Conservation (phyloP, 2,329 filamentous ascomycete genomes). For the Sporothrix euskadiensis region DNA sequence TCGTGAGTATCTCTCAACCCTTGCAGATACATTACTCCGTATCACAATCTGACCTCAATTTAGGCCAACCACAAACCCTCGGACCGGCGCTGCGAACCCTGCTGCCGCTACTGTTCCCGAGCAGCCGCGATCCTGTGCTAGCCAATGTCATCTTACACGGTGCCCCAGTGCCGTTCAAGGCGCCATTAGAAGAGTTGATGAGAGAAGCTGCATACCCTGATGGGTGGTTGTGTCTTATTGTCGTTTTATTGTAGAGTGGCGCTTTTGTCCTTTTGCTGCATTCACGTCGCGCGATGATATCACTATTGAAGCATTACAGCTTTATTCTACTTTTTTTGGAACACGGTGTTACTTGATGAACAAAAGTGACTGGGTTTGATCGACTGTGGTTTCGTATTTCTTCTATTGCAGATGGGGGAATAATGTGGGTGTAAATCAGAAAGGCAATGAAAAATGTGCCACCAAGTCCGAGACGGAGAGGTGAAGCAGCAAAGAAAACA, state of each 20-base stretch:
- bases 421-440: not conserved
- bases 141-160: slow-evolving; percentile 87
- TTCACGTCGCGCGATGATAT: not conserved
- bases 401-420: not conserved
- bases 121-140: slow-evolving; percentile 77
- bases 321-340: not conserved
- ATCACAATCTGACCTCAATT: not conserved
- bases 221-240: slow-evolving; percentile 83
- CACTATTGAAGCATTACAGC: not conserved
- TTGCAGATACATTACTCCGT: not conserved
- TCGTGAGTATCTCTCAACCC: slow-evolving; percentile 37
- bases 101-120: slow-evolving; percentile 83
- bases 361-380: not conserved
- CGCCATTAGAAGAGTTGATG: slow-evolving; percentile 80
- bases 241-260: slow-evolving; percentile 55
- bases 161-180: slow-evolving; percentile 74
- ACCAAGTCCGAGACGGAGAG: not conserved
- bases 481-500: not conserved
- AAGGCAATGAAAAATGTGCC: not conserved
- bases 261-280: not conserved
- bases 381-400: not conserved
- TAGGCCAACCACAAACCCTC: slow-evolving; percentile 52
- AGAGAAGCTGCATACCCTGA: slow-evolving; percentile 83
- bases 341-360: too few relatives aligned
- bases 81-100: slow-evolving; percentile 74